These are phyloP conservation scores for Sporothrix luriei DNA, from an alignment of 2,329 filamentous ascomycete genomes.

Conservation along the genomic window DNA sequence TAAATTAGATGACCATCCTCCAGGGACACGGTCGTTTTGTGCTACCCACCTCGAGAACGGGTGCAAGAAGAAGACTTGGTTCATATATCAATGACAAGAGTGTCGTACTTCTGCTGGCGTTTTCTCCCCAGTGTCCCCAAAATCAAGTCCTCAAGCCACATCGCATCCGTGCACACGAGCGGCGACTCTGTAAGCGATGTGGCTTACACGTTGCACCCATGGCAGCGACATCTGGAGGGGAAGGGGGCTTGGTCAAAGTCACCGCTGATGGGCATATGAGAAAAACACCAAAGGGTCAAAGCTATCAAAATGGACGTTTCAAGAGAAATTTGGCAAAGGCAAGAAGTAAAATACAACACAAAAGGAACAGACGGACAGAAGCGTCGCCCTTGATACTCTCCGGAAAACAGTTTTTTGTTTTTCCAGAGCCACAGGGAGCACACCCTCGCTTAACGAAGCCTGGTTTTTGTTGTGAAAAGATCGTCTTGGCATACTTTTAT, in stretches of 20 bases:
- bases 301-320: no score
- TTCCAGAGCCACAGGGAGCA: not conserved
- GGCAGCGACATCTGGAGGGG: not conserved
- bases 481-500: not conserved
- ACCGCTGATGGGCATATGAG: not conserved
- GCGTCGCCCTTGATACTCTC: not conserved
- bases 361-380: no score
- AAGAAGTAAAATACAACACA: no score
- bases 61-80: no score
- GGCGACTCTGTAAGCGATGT: slow-evolving; percentile 17
- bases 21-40: not conserved
- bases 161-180: not conserved
- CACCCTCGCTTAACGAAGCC: slow-evolving; percentile 2
- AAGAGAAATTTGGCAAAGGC: no score
- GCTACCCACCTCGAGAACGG: slow-evolving; percentile 19
- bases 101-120: not conserved
- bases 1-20: no score
- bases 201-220: not conserved
- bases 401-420: not conserved
- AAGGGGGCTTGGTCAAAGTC: not conserved
- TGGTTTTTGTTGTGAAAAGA: not conserved
- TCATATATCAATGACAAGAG: not conserved
- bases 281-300: no score
- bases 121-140: not conserved
- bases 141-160: slow-evolving; percentile 16